Percentiles rank a stretch among this genome's conserved stretches.
phyloP scores from a whole-genome alignment of 2,329 filamentous ascomycete species.

The Curvularia sp. region DNA sequence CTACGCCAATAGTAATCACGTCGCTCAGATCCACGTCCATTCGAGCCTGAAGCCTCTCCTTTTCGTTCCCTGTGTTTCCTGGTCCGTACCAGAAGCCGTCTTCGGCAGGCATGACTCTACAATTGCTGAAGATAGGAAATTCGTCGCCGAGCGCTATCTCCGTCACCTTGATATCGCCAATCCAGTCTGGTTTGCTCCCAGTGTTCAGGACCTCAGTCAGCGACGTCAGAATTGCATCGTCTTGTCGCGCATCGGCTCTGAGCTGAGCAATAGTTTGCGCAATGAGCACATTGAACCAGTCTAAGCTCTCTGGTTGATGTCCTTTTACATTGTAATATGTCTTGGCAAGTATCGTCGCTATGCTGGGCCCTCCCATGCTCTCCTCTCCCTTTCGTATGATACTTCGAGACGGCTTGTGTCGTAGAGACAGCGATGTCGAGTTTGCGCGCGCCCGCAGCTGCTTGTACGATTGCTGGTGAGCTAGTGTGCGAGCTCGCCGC shows the following conservation, averaged over 20 bases:
- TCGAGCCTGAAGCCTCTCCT: conserved; percentile 83
- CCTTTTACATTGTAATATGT: conserved; percentile 97
- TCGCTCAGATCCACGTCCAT: conserved; percentile 98
- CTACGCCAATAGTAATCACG: conserved; percentile 91
- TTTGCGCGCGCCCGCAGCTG: conserved; percentile 45
- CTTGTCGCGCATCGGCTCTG: conserved; percentile 86
- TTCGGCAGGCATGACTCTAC: conserved; percentile 90
- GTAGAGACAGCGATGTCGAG: conserved; percentile 40
- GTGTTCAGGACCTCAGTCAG: conserved; percentile 87
- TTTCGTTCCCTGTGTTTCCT: conserved; percentile 62
- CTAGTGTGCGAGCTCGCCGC: conserved; percentile 74
- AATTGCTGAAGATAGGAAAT: conserved; percentile 98
- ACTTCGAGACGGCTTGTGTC: conserved; percentile 49
- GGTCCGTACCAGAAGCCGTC: conserved; percentile 64
- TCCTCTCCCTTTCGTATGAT: conserved; percentile 56
- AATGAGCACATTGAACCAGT: conserved; percentile 98
- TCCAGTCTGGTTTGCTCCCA: conserved; percentile 83
- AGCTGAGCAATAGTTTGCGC: conserved; percentile 97
- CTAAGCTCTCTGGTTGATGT: conserved; percentile 93
- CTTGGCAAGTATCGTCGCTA: conserved; percentile 92
- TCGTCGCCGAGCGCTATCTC: conserved; percentile 95
- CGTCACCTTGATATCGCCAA: conserved; percentile 92
- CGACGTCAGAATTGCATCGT: conserved; percentile 86
- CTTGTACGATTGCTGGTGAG: conserved; percentile 61
- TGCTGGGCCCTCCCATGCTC: conserved; percentile 71